Evolutionary conservation across 495 filamentous ascomycete genomes (phyloP).

Genomic region (Aspergillus diversus): DNA sequence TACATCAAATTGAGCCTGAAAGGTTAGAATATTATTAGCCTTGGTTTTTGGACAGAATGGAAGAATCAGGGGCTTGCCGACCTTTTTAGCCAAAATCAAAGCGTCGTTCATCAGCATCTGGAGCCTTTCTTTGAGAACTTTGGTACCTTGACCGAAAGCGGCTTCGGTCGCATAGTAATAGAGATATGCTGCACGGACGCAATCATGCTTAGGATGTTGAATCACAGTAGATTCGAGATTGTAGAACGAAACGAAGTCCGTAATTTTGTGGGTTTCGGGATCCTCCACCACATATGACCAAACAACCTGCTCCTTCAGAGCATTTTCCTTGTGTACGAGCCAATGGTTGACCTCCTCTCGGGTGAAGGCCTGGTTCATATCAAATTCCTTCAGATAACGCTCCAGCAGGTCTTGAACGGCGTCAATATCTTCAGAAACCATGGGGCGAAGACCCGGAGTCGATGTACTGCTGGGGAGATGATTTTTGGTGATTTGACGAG

Average conservation of each 20-base stretch:
- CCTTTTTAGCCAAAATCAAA: slow-evolving; percentile 82
- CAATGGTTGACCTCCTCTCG: slow-evolving; percentile 84
- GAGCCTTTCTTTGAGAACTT: slow-evolving; percentile 69
- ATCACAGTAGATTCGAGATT: slow-evolving; percentile 91
- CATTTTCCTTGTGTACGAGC: slow-evolving; percentile 68
- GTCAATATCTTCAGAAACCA: slow-evolving; percentile 82
- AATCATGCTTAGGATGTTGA: slow-evolving; percentile 70
- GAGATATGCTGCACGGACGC: slow-evolving; percentile 85
- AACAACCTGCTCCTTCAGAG: slow-evolving; percentile 74
- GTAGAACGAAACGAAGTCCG: slow-evolving; percentile 97
- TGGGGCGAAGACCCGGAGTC: slow-evolving; percentile 73
- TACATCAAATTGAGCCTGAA: slow-evolving; percentile 81
- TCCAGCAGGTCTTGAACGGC: slow-evolving; percentile 74
- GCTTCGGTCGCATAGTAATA: slow-evolving; percentile 94
- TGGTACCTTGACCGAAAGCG: slow-evolving; percentile 63
- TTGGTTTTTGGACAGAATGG: slow-evolving; percentile 5
- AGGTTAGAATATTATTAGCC: slow-evolving; percentile 13
- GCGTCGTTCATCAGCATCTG: slow-evolving; percentile 81
- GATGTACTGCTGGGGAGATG: slow-evolving; percentile 70
- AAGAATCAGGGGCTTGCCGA: slow-evolving; percentile 27
- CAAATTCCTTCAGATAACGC: slow-evolving; percentile 77
- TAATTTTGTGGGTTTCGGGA: slow-evolving; percentile 74
- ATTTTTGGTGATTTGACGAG: slow-evolving; percentile 78
- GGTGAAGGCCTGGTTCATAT: slow-evolving; percentile 80
- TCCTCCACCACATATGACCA: slow-evolving; percentile 93